Evolutionary conservation across 495 filamentous ascomycete genomes (phyloP), one percentile per base, ranked within the genome.

Genomic region (Bryoglossum gracile): DNA sequence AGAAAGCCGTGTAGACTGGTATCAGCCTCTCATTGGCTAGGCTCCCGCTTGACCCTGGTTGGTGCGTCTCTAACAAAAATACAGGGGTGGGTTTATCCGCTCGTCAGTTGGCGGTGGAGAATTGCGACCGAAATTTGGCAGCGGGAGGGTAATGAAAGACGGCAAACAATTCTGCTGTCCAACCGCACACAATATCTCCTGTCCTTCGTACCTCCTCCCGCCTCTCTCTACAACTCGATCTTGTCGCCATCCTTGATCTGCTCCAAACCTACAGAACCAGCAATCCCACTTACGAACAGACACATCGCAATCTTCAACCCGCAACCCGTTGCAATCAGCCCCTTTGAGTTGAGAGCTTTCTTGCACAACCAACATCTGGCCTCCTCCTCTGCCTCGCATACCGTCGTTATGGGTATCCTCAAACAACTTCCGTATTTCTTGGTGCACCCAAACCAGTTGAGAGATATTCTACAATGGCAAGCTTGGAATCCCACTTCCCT

Each of bases 391-490:
- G 33, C 37, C 26, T 49, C 19, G 17, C 41, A 36, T 25, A 44
- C 33, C 25, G 30, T 41, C 45, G 69, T 57, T 17, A 74, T 75
- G 72, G 71, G 60, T 33, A 60, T 60, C 46, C 62, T 68, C 33
- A 59, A 54, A 42, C 76, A 83, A 54, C 64, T 81, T 54, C 51
- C 86, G 52, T 95, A 97, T 68, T 89, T 82, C 60, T 63, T 75
- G 48, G 69, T 87, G 51, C 92, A 96, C 64, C 80, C 84, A 3
- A 70, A 75, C 44, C 77, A 98, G 68, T 68, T 97, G 60, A 78
- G 89, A 55, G 70, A 83, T 21, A 89, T 98, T 35, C 70, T 95
- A 44, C 92, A 98, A 87, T 98, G 92, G 92, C 94, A 72, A 23
- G 39, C 43, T 37, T 5, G 24, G 4, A 18, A 13, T 46, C 32